phyloP scores from a whole-genome alignment of 1,284 basidiomycete genomes.

The Ganoderma lucidum region DNA sequence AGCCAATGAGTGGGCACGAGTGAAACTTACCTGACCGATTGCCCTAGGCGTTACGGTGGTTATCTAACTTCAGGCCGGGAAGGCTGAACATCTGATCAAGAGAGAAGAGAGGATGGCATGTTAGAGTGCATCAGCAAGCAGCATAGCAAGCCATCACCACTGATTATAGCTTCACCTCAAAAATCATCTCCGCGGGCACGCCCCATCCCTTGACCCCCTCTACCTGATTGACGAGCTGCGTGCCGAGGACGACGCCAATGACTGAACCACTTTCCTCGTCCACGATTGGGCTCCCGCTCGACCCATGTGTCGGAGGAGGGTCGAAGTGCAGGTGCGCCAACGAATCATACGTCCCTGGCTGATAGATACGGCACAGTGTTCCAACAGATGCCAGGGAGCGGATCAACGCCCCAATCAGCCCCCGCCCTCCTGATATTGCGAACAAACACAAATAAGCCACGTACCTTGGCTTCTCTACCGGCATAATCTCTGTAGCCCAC shows the following conservation, averaged over 20 bases:
- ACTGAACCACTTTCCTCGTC: conserved; percentile 71
- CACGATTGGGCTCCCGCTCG: conserved; percentile 77
- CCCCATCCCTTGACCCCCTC: conserved; percentile 72
- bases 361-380: not conserved
- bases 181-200: conserved; percentile 73
- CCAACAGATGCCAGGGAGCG: not conserved
- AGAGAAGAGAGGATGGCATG: not conserved
- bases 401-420: not conserved
- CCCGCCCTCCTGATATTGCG: not conserved
- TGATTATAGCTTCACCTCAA: conserved; percentile 54
- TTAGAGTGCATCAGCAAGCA: not conserved
- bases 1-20: too few relatives aligned
- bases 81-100: conserved; percentile 58
- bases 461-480: conserved; percentile 63
- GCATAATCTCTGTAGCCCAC: conserved; percentile 67
- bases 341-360: conserved; percentile 78
- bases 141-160: too few relatives aligned
- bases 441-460: conserved; percentile 23
- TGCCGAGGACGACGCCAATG: conserved; percentile 73
- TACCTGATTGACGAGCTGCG: conserved; percentile 63
- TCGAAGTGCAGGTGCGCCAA: conserved; percentile 66
- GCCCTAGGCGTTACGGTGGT: not conserved
- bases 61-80: conserved; percentile 43
- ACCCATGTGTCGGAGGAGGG: conserved; percentile 69
- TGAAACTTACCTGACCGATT: not conserved